Base-by-base conservation (phyloP, 2,329 filamentous ascomycete species). In the Phialophora chinensis region DNA sequence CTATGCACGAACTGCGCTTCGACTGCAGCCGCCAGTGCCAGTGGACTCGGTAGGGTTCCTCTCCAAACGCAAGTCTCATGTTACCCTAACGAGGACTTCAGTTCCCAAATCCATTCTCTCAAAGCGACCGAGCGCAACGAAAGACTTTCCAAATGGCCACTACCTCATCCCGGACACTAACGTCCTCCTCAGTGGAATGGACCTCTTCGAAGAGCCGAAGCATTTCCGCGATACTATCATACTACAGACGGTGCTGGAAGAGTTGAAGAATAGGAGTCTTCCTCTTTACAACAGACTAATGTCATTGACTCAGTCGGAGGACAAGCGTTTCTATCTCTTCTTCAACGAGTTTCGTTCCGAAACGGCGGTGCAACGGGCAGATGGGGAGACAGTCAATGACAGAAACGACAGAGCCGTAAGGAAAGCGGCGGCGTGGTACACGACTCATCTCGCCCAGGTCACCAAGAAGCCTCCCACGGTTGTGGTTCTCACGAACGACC, bases 271-370 rank as follows among this genome's bases (percentile, higher is more conserved):
- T 77, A 88, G 93, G 73, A 98, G 94, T 12, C 80, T 98, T 68
- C 95, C 95, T 50, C 87, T 99, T 44, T 99, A 98, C 82, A 97
- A 97, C 78, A 91, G 95, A 47, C 83, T 99, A 58, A 88, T 98
- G 72, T 89, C 91, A 25, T 83, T 99, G 70, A 96, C 93, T 47
- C 96, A 94, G 79, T 97, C 94, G 75, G 93, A 97, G 74, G 93
- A 96, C 71, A 99, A 99, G 83, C 88, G 94, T 62, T 98, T 97
- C 77, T 97, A 98, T 75, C 92, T 99, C 60, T 99, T 99, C 78
- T 98, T 98, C 86, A 99, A 99, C 78, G 95, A 99, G 74, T 99
- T 99, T 76, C 87, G 94, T 60, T 83, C 93, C 47, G 96, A 99
- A 78, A 99, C 95, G 0, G 91, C 97, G 75, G 87, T 97, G 56